Base-by-base conservation (phyloP, 2,329 filamentous ascomycete species). In the Paecilomyces variotii region DNA sequence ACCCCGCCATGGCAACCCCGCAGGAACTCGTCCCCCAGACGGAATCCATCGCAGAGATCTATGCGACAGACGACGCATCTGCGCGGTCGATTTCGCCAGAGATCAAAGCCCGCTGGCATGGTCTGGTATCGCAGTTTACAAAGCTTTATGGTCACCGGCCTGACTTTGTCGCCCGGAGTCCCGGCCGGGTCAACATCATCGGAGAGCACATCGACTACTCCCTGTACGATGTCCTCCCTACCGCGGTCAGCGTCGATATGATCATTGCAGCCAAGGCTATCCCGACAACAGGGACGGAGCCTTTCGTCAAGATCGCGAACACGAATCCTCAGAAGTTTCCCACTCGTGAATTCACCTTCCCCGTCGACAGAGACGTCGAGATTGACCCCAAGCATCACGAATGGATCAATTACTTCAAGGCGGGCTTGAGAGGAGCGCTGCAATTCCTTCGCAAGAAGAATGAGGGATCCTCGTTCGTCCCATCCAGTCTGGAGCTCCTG, bases 181-280 rank as follows among this genome's bases (percentile, higher is more conserved):
- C 94, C 0, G 94, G 94, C 60, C 85, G 94, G 65, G 94, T 99
- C 65, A 97, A 97, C 79, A 94, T 99, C 70, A 97, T 99, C 72
- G 94, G 94, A 74, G 94, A 99, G 82, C 94, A 99, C 79, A 96
- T 99, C 69, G 94, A 99, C 79, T 99, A 99, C 79, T 96, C 91
- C 12, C 84, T 99, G 24, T 99, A 97, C 80, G 87, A 94, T 66
- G 92, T 97, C 60, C 82, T 99, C 26, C 94, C 94, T 56, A 97
- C 97, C 86, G 94, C 93, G 62, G 91, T 97, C 65, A 91, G 89
- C 4, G 89, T 91, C 62, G 94, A 99, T 74, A 88, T 91, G 59
- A 83, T 99, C 60, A 84, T 99, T 69, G 94, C 93, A 56, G 89
- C 97, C 58, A 80, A 81, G 28, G 72, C 80, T 28, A 74, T 82